These are phyloP conservation scores for Hygrophila difformis DNA, from an alignment of 257 asterid species.

Conservation along the genomic window DNA sequence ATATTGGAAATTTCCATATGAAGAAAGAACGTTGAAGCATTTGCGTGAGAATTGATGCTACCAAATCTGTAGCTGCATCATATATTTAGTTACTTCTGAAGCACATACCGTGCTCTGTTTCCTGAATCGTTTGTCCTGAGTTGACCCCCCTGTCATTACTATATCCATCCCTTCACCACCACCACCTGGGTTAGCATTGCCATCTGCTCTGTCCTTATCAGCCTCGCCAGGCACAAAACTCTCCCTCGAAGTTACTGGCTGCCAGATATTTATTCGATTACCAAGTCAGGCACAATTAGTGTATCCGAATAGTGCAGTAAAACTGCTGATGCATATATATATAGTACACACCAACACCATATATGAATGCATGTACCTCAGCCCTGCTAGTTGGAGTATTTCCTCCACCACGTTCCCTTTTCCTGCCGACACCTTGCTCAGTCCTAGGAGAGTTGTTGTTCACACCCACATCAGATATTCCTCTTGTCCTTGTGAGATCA, in stretches of 20 bases:
- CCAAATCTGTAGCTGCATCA: too few relatives aligned
- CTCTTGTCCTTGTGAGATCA: conserved; percentile 66
- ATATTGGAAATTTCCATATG: background rate
- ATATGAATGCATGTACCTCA: conserved; percentile 27
- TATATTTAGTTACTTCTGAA: too few relatives aligned
- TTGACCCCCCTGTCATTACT: conserved; percentile 41
- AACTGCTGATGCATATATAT: background rate
- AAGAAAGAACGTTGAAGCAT: too few relatives aligned
- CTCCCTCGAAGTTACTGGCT: conserved; percentile 79
- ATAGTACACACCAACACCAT: too few relatives aligned
- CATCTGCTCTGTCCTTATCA: conserved; percentile 33
- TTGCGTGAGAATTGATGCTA: too few relatives aligned
- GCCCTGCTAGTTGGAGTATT: conserved; percentile 71
- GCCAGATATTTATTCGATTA: too few relatives aligned
- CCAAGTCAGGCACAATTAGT: too few relatives aligned
- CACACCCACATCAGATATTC: conserved; percentile 29
- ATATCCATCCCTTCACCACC: conserved; percentile 35
- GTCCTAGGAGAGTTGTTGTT: conserved; percentile 44
- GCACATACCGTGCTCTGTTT: conserved; percentile 82
- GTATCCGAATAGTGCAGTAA: background rate
- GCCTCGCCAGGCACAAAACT: conserved; percentile 61
- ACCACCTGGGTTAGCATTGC: conserved; percentile 21
- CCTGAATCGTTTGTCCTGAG: conserved; percentile 58
- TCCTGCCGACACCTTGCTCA: conserved; percentile 38
- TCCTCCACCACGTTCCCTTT: conserved; percentile 42